A percentile compares a stretch with the other conserved stretches of the same genome.
Conservation (phyloP, 352 stramenopile genomes). For the Phytophthora brassicae region DNA sequence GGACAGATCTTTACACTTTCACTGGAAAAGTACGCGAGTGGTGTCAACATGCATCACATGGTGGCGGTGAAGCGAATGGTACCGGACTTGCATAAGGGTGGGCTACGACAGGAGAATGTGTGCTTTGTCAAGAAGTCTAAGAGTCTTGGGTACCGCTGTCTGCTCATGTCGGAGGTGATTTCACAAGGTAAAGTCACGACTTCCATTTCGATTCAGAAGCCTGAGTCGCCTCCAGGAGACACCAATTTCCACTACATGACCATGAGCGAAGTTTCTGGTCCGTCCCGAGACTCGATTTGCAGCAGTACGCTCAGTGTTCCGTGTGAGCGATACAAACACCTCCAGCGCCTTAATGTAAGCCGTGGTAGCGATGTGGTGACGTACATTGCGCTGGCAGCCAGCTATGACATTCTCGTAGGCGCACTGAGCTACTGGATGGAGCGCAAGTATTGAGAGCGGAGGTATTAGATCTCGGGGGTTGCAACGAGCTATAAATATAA, state of each 20-base stretch:
- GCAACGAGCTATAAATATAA: slow-evolving; percentile 25
- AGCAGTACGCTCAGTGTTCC: slow-evolving; percentile 79
- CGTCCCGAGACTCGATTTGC: slow-evolving; percentile 57
- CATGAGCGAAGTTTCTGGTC: slow-evolving; percentile 72
- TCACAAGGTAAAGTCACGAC: slow-evolving; percentile 80
- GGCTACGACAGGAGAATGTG: slow-evolving; percentile 69
- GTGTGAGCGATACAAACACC: slow-evolving; percentile 62
- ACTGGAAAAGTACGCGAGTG: slow-evolving; percentile 65
- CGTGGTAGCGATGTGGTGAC: slow-evolving; percentile 75
- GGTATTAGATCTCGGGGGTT: slow-evolving; percentile 32
- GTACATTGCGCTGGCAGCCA: slow-evolving; percentile 68
- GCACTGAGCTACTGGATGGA: slow-evolving; percentile 77
- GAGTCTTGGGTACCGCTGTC: slow-evolving; percentile 60
- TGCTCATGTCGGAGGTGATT: slow-evolving; percentile 84
- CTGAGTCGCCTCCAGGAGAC: slow-evolving; percentile 48
- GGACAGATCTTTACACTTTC: slow-evolving; percentile 66
- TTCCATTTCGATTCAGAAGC: slow-evolving; percentile 67
- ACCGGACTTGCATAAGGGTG: slow-evolving; percentile 50
- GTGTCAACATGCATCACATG: slow-evolving; percentile 66
- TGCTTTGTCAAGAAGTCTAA: slow-evolving; percentile 84
- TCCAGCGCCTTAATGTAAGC: slow-evolving; percentile 74
- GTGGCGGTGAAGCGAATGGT: slow-evolving; percentile 71
- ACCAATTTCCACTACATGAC: slow-evolving; percentile 75
- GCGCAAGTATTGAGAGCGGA: slow-evolving; percentile 55
- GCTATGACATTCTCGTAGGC: slow-evolving; percentile 79